Conservation (phyloP, 1,139 yeast genomes). For the Pichia sp. region DNA sequence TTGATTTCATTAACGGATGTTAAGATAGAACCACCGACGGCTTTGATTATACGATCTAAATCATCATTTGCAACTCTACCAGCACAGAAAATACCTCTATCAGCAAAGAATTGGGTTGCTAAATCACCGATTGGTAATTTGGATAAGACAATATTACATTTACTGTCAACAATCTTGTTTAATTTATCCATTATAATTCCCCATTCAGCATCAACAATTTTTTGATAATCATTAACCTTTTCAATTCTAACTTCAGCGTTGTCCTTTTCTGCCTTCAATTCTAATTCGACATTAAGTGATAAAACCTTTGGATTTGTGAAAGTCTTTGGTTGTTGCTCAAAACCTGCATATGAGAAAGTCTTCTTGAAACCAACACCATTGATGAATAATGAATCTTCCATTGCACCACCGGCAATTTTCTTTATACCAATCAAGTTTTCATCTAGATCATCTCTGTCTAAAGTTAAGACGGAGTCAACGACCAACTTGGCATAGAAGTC, state of each 20-base stretch:
- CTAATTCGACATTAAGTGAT: conserved; percentile 88
- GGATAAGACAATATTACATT: conserved; percentile 91
- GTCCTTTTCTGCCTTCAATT: conserved; percentile 96
- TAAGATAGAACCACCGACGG: conserved; percentile 92
- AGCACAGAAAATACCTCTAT: conserved; percentile 94
- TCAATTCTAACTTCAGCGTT: conserved; percentile 99
- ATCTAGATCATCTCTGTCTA: conserved; percentile 83
- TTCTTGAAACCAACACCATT: conserved; percentile 97
- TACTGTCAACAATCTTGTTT: conserved; percentile 77
- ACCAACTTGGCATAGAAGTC: conserved; percentile 93
- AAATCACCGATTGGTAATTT: conserved; percentile 97
- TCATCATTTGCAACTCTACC: conserved; percentile 91
- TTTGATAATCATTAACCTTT: conserved; percentile 92
- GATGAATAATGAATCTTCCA: conserved; percentile 87
- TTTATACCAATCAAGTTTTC: conserved; percentile 92
- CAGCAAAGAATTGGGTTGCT: conserved; percentile 98
- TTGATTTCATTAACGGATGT: conserved; percentile 83
- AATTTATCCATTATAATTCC: conserved; percentile 84
- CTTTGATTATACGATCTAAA: conserved; percentile 88
- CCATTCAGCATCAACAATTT: conserved; percentile 99
- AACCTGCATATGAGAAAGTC: conserved; percentile 96
- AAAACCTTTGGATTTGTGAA: conserved; percentile 80
- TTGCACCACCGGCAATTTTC: conserved; percentile 94
- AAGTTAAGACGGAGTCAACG: conserved; percentile 87
- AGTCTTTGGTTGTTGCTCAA: conserved; percentile 95